phyloP scores from a whole-genome alignment of 1,284 basidiomycete species.

The Moniliophthora roreri region DNA sequence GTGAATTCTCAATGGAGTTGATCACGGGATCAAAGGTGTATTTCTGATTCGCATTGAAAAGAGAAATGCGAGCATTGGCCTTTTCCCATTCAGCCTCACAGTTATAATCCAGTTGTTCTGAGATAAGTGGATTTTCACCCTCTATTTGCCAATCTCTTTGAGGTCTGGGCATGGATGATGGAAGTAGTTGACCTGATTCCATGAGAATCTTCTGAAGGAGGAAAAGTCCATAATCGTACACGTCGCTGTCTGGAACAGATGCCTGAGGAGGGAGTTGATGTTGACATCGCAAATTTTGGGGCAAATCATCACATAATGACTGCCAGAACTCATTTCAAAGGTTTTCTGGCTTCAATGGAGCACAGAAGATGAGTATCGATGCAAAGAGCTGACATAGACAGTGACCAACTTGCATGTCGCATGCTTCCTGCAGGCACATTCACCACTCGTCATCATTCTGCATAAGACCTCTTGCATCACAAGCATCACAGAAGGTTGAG shows the following conservation, averaged over 20 bases:
- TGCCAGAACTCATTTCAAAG: conserved; percentile 37
- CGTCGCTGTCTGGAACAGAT: conserved; percentile 23
- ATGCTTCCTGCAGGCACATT: conserved; percentile 40
- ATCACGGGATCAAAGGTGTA: conserved; percentile 32
- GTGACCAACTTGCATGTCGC: conserved; percentile 35
- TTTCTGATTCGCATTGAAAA: conserved; percentile 38
- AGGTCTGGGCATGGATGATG: conserved; percentile 22
- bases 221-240: conserved; percentile 35
- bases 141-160: conserved; percentile 26
- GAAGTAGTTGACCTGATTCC: conserved; percentile 18
- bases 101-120: conserved; percentile 37
- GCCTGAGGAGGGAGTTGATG: conserved; percentile 19
- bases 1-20: conserved; percentile 23
- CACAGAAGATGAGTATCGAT: conserved; percentile 34
- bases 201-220: conserved; percentile 26
- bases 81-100: conserved; percentile 16
- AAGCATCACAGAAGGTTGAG: conserved; percentile 34
- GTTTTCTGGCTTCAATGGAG: conserved; percentile 27
- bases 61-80: no score
- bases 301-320: conserved; percentile 40
- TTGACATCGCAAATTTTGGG: conserved; percentile 19
- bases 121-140: conserved; percentile 33
- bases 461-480: conserved; percentile 38
- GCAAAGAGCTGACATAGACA: conserved; percentile 40
- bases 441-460: conserved; percentile 46